phyloP scores from a whole-genome alignment of 805 yeast genomes.

The Saturnispora mendoncae region DNA sequence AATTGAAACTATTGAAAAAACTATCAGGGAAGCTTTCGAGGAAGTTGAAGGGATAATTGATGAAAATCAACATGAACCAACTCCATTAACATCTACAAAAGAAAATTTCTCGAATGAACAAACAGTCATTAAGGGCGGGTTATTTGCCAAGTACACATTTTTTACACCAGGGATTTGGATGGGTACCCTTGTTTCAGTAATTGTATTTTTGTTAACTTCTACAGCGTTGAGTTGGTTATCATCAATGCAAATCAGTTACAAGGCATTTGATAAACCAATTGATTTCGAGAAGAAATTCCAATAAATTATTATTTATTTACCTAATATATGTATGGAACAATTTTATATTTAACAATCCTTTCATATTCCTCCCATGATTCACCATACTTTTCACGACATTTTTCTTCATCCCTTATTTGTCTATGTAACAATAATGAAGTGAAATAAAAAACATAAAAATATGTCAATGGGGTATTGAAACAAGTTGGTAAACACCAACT shows the following conservation, averaged over 20 bases:
- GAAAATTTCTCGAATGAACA: background rate
- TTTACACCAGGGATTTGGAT: constrained; percentile 78
- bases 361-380: constrained; percentile 81
- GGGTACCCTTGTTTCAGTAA: constrained; percentile 55
- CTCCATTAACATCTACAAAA: background rate
- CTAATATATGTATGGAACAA: constrained; percentile 78
- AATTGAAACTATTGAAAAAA: constrained; percentile 22
- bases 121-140: constrained; percentile 26
- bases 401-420: constrained; percentile 84
- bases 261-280: constrained; percentile 67
- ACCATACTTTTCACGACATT: constrained; percentile 82
- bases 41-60: constrained; percentile 22
- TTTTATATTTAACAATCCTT: constrained; percentile 73
- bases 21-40: constrained; percentile 25
- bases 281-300: constrained; percentile 41
- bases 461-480: constrained; percentile 69
- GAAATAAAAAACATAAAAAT: constrained; percentile 80
- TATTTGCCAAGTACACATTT: constrained; percentile 59
- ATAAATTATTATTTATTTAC: constrained; percentile 11
- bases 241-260: constrained; percentile 67
- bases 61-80: constrained; percentile 5
- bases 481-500: constrained; percentile 94
- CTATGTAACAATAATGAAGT: constrained; percentile 77
- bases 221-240: constrained; percentile 66
- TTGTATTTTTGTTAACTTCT: constrained; percentile 48